These are phyloP conservation scores for Panaeolus papilionaceus DNA, from an alignment of 768 basidiomycete genomes.

Conservation along the genomic window DNA sequence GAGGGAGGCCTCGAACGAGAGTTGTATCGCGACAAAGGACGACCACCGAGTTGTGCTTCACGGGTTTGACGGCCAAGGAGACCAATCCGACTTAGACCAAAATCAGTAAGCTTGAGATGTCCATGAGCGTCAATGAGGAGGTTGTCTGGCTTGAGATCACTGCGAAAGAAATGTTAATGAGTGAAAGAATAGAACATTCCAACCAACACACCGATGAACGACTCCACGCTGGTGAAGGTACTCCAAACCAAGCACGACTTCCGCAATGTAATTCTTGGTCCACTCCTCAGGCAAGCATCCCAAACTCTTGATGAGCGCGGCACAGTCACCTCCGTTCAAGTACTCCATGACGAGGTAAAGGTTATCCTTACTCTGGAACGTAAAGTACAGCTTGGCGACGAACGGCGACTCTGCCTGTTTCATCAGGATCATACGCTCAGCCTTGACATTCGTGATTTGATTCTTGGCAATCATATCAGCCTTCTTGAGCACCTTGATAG, in stretches of 20 bases:
- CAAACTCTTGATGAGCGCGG: conserved; percentile 94
- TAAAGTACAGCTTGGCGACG: conserved; percentile 97
- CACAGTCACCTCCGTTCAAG: conserved; percentile 97
- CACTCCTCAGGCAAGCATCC: conserved; percentile 95
- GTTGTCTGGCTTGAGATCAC: conserved; percentile 98
- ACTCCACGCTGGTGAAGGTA: conserved; percentile 96
- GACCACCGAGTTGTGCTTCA: conserved; percentile 56
- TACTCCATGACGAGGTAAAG: conserved; percentile 99
- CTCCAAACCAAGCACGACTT: conserved; percentile 93
- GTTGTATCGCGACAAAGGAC: conserved; percentile 57
- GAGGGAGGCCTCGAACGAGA: conserved; percentile 85
- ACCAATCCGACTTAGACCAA: conserved; percentile 96
- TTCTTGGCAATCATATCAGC: conserved; percentile 99
- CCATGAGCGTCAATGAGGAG: conserved; percentile 96
- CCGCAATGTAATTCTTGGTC: conserved; percentile 96
- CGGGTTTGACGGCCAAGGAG: conserved; percentile 96
- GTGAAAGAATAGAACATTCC: conserved; percentile 12
- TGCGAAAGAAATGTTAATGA: conserved; percentile 38
- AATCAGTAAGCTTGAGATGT: conserved; percentile 97
- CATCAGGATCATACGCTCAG: conserved; percentile 99
- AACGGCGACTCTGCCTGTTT: conserved; percentile 98
- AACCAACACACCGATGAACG: conserved; percentile 84
- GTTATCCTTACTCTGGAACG: conserved; percentile 99
- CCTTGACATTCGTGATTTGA: conserved; percentile 99
- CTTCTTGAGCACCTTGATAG: conserved; percentile 99